Base-by-base conservation (phyloP, 495 filamentous ascomycete genomes). In the Neurospora tetrasperma region DNA sequence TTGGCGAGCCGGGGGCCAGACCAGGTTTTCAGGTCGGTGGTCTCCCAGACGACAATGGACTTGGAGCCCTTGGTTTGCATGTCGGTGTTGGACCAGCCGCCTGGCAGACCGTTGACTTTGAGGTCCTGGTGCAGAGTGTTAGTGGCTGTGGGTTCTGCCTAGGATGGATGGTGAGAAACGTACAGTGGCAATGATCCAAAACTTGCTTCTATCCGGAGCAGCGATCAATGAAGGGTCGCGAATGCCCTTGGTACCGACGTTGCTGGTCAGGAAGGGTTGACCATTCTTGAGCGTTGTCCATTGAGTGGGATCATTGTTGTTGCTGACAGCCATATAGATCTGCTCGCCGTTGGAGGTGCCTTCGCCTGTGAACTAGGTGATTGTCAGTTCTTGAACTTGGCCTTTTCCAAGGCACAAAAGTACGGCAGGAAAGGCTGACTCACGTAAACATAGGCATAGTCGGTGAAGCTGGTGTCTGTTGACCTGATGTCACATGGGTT, bases 221-320 rank as follows among this genome's bases (percentile, higher is more conserved):
- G 68, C 59, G 35, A 71, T 71, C 43, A 71, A 16, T 2, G 71
- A 71, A 40, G 71, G 71, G 71, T 71, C 71, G 10, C 71, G 71
- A 59, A 71, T 71, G 16, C 71, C 71, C n/a, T 39, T 54, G 23
- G 59, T 66, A 39, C 71, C 71, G 39, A 71, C 14, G 31, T 31
- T 38, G 46, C 18, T 23, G 44, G 71, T 71, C 16, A 71, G 71
- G 35, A 40, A 23, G 4, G 71, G 71, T 23, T 69, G 42, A 16
- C 44, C 44, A 23, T 66, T 69, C 31, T 71, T 71, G 71, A 71
- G 71, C 31, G 71, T 42, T 8, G 71, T 71, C 71, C 71, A 71
- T 39, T 62, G 35, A 12, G 18, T 71, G 42, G 71, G 71, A 40
- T 66, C 42, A 59, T 71, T 71, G 71, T 71, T 41, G 71, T 71